Evolutionary conservation across 2,329 filamentous ascomycete genomes (phyloP).

Genomic region (Trichoderma citrinoviride): DNA sequence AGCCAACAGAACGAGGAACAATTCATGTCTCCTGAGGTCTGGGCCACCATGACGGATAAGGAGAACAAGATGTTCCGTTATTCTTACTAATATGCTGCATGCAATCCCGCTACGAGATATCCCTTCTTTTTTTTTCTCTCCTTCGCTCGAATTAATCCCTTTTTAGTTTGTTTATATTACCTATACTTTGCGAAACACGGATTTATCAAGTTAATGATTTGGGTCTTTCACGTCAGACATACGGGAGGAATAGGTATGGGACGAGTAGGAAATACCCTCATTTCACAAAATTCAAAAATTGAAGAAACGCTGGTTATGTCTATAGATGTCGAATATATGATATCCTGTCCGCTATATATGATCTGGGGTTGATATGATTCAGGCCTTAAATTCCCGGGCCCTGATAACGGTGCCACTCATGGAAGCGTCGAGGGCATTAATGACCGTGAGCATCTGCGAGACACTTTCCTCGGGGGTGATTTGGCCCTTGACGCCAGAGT

Average conservation of each 20-base stretch:
- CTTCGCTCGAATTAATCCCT: background rate
- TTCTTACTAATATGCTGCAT: conserved; percentile 35
- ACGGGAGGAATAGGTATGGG: background rate
- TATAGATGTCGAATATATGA: background rate
- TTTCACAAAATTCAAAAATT: background rate
- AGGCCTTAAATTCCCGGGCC: background rate
- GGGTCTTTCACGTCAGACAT: background rate
- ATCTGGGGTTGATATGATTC: background rate
- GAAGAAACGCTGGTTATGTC: background rate
- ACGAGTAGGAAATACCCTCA: background rate
- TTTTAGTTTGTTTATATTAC: background rate
- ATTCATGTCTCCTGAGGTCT: conserved; percentile 44
- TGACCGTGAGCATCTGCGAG: conserved; percentile 15
- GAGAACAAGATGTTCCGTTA: conserved; percentile 59
- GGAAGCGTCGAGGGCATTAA: conserved; percentile 11
- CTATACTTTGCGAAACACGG: background rate
- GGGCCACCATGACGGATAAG: conserved; percentile 52
- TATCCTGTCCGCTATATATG: background rate
- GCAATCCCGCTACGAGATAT: background rate
- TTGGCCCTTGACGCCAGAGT: conserved; percentile 6
- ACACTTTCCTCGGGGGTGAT: conserved; percentile 19
- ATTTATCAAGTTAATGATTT: background rate
- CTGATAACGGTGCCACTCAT: background rate
- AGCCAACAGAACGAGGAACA: conserved; percentile 39
- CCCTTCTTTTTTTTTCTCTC: background rate